Evolutionary conservation across 2,329 filamentous ascomycete species (phyloP).

Genomic region (Fusarium denticulatum): DNA sequence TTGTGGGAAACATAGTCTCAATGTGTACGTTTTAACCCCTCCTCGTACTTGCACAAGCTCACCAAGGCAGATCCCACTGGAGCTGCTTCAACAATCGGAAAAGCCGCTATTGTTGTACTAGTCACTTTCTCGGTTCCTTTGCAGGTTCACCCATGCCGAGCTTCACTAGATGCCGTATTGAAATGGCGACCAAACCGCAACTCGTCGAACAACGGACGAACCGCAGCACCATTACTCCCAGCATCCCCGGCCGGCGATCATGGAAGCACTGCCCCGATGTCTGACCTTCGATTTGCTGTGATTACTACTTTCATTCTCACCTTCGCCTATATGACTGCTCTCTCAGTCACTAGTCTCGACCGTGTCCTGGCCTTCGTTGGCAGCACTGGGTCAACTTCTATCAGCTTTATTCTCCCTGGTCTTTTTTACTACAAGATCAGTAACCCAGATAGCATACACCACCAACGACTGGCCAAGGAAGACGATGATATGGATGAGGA

Average conservation of each 20-base stretch:
- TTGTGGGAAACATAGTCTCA: slow-evolving; percentile 91
- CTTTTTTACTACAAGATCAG: slow-evolving; percentile 99
- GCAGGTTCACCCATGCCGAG: slow-evolving; percentile 94
- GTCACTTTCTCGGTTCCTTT: slow-evolving; percentile 97
- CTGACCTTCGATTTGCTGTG: slow-evolving; percentile 86
- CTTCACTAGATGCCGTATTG: slow-evolving; percentile 92
- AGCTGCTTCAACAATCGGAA: slow-evolving; percentile 87
- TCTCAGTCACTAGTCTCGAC: slow-evolving; percentile 90
- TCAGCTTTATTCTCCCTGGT: slow-evolving; percentile 95
- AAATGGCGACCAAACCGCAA: slow-evolving; percentile 80
- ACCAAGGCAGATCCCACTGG: slow-evolving; percentile 51
- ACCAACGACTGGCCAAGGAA: slow-evolving; percentile 88
- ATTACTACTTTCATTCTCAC: slow-evolving; percentile 89
- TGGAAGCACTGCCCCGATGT: slow-evolving; percentile 71
- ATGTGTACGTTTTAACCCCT: slow-evolving; percentile 73
- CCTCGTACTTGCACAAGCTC: slow-evolving; percentile 15
- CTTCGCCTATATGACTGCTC: slow-evolving; percentile 84
- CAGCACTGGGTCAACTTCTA: slow-evolving; percentile 91
- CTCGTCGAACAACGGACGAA: slow-evolving; percentile 50
- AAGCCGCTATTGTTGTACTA: slow-evolving; percentile 92
- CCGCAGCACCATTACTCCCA: slow-evolving; percentile 56
- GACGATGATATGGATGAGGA: slow-evolving; percentile 82
- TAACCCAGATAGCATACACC: slow-evolving; percentile 83
- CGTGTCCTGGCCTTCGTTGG: slow-evolving; percentile 95
- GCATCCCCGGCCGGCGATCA: slow-evolving; percentile 57